These are phyloP conservation scores for Arachis monticola DNA, from an alignment of 331 rosid species.

Conservation along the genomic window DNA sequence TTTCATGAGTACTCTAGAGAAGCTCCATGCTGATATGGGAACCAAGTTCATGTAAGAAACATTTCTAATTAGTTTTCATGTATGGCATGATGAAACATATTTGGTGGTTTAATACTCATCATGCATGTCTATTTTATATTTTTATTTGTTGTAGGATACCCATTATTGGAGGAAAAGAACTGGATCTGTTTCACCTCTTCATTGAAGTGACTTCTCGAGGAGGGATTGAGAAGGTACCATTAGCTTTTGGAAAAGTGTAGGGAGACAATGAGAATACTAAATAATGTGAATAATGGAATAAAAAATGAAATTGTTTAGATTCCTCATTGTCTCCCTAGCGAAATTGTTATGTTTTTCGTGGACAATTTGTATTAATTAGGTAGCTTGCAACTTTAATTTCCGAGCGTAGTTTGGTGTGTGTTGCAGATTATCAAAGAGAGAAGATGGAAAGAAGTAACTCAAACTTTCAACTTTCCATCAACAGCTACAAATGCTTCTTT, in stretches of 20 bases:
- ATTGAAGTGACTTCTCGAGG: constrained; percentile 89
- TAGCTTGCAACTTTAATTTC: constrained; percentile 3
- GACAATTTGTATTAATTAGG: neutral
- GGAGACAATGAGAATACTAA: too few species aligned
- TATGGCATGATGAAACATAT: too few species aligned
- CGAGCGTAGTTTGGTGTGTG: neutral
- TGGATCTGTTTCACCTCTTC: constrained; percentile 77
- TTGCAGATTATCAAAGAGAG: constrained; percentile 66
- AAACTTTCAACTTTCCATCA: constrained; percentile 74
- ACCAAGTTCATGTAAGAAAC: constrained; percentile 78
- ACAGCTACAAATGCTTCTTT: constrained; percentile 88
- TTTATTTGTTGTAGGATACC: constrained; percentile 63
- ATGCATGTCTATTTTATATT: too few species aligned
- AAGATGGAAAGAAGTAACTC: constrained; percentile 83
- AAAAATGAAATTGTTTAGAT: too few species aligned
- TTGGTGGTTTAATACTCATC: too few species aligned
- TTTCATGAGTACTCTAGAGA: constrained; percentile 69
- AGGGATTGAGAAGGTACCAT: constrained; percentile 68
- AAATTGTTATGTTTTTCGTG: neutral
- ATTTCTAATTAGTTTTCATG: too few species aligned
- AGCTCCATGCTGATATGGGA: constrained; percentile 72
- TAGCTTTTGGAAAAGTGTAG: too few species aligned
- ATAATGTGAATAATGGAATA: too few species aligned
- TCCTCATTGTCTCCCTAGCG: too few species aligned
- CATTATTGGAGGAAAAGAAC: constrained; percentile 77